Evolutionary conservation across 352 stramenopile species (phyloP).

Genomic region (Blastocystis sp.): DNA sequence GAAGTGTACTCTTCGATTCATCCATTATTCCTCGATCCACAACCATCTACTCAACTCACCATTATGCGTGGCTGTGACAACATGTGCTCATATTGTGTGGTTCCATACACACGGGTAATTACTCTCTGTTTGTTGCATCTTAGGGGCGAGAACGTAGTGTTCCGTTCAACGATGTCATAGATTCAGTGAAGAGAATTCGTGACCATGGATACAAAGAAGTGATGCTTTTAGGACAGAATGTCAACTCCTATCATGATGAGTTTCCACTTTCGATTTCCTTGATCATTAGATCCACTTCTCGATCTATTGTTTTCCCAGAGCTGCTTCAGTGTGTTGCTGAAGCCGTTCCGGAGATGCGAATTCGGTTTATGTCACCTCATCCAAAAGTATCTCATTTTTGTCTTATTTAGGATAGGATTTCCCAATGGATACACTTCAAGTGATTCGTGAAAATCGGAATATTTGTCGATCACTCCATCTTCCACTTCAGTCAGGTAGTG

Average conservation of each 20-base stretch:
- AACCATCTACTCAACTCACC: conserved; percentile 83
- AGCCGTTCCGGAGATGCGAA: conserved; percentile 88
- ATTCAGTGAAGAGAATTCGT: conserved; percentile 84
- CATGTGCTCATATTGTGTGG: conserved; percentile 99
- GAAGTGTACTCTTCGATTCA: conserved; percentile 98
- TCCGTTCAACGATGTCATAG: conserved; percentile 86
- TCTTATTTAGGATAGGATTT: conserved; percentile 88
- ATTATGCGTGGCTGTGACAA: conserved; percentile 99
- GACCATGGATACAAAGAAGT: conserved; percentile 92
- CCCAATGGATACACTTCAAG: conserved; percentile 74
- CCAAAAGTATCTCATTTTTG: conserved; percentile 72
- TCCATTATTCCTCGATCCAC: conserved; percentile 82
- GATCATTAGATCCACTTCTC: conserved; percentile 73
- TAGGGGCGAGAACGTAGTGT: conserved; percentile 85
- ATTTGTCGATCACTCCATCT: conserved; percentile 96
- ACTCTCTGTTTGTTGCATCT: background rate
- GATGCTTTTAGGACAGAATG: conserved; percentile 97
- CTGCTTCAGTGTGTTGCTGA: conserved; percentile 87
- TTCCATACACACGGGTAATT: conserved; percentile 90
- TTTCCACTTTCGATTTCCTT: background rate
- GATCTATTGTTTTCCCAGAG: conserved; percentile 91
- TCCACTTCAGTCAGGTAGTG: conserved; percentile 91
- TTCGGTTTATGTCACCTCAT: conserved; percentile 98
- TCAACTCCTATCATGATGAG: conserved; percentile 97
- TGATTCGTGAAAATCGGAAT: conserved; percentile 85